Evolutionary conservation across 495 filamentous ascomycete species (phyloP).

Genomic region (Bacidia gigantensis): DNA sequence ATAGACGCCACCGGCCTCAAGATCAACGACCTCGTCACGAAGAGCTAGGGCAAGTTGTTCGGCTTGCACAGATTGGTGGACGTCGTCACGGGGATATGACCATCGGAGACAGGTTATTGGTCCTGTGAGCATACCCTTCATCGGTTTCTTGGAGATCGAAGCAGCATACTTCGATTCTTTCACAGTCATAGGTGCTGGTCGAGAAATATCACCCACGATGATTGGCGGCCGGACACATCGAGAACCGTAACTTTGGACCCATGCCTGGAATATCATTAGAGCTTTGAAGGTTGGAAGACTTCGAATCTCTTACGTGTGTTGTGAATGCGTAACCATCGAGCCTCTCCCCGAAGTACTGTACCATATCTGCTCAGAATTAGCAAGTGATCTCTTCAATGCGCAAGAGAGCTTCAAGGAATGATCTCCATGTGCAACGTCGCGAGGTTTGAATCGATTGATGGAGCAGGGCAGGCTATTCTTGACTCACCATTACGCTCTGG

Average conservation of each 20-base stretch:
- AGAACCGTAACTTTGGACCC: slow-evolving; percentile 96
- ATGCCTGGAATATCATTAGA: too few relatives aligned
- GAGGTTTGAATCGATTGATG: too few relatives aligned
- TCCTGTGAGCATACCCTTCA: slow-evolving; percentile 99
- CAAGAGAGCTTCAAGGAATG: too few relatives aligned
- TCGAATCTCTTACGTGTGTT: slow-evolving; percentile 69
- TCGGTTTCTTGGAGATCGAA: slow-evolving; percentile 91
- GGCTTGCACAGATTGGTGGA: slow-evolving; percentile 97
- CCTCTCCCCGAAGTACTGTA: slow-evolving; percentile 98
- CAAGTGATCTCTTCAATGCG: too few relatives aligned
- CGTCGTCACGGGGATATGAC: slow-evolving; percentile 98
- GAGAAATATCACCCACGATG: slow-evolving; percentile 95
- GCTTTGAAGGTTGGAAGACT: background rate
- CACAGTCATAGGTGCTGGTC: slow-evolving; percentile 93
- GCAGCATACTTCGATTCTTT: slow-evolving; percentile 99
- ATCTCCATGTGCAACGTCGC: too few relatives aligned
- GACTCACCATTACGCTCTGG: slow-evolving; percentile 72
- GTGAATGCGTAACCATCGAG: slow-evolving; percentile 96
- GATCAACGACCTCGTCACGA: slow-evolving; percentile 94
- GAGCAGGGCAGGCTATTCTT: too few relatives aligned
- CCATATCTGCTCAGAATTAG: slow-evolving; percentile 85
- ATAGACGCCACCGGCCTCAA: slow-evolving; percentile 86
- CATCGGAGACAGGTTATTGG: slow-evolving; percentile 96
- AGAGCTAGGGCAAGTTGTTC: slow-evolving; percentile 96
- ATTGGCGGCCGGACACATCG: slow-evolving; percentile 97